Base-by-base conservation (phyloP, 805 yeast species). In the Kuraishia cidri region DNA sequence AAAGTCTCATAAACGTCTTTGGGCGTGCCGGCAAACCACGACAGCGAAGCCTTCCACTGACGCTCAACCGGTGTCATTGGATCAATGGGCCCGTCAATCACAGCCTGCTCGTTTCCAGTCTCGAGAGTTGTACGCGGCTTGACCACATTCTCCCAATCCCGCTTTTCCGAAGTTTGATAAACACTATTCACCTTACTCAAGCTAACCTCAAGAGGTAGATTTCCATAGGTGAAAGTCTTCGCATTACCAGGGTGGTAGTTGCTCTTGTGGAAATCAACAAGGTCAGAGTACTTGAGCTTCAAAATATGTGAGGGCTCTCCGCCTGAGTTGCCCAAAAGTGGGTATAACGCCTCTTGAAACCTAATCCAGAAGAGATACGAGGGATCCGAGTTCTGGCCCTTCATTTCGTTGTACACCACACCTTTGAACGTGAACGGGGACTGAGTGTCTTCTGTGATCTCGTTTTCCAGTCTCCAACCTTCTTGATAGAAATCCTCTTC, bases 351-450 rank as follows among this genome's bases (percentile, higher is more conserved):
- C 55, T 85, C 83, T 48, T 83, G 86, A 62, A 79, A 90, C 40
- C 78, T 74, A 47, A 79, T 84, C 74, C 88, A 90, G 52, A 69
- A 87, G 41, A 79, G 71, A 54, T 92, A 92, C 3, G 88, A 74
- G 0, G 95, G 73, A 53, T 86, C 90, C 0, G 95, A 82, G 50
- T 85, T 74, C 56, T 90, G 97, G 6, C 98, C 98, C 57, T 92
- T 92, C 98, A 92, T 92, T 59, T 92, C 98, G 52, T 92, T 92
- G 54, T 83, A 92, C 3, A 92, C 98, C 22, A 92, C 98, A 29
- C 98, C 98, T 56, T 92, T 92, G 56, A 86, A 85, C 4, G 62
- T 64, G 26, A 92, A 50, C 1, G 85, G 82, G 10, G 84, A 66
- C 0, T 45, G 37, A 11, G 62, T 59, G 49, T 88, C 87, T 5